Conservation (phyloP, 2,329 filamentous ascomycete species). For the Bipolaris zeicola region DNA sequence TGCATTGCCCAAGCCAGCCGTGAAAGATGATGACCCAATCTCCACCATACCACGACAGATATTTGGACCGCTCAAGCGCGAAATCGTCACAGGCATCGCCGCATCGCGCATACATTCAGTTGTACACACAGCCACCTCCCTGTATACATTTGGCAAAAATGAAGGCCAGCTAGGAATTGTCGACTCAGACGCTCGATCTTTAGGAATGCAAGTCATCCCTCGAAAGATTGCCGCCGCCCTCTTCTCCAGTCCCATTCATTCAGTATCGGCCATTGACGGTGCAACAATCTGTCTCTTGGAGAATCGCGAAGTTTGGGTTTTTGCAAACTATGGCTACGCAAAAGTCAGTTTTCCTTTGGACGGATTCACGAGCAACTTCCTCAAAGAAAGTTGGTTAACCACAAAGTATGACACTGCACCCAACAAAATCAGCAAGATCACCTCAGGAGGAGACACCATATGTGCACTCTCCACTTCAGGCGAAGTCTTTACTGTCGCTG, state of each 20-base stretch:
- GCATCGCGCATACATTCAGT: slow-evolving; percentile 93
- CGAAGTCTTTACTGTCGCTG: slow-evolving; percentile 83
- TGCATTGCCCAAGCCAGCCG: slow-evolving; percentile 67
- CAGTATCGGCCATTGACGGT: slow-evolving; percentile 86
- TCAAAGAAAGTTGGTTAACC: slow-evolving; percentile 68
- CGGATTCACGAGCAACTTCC: slow-evolving; percentile 70
- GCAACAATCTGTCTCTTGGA: slow-evolving; percentile 86
- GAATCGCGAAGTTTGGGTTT: slow-evolving; percentile 88
- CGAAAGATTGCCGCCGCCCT: slow-evolving; percentile 87
- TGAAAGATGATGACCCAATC: slow-evolving; percentile 81
- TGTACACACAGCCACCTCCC: slow-evolving; percentile 76
- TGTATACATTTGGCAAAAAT: slow-evolving; percentile 96
- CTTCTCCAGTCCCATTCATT: slow-evolving; percentile 72
- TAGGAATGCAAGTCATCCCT: slow-evolving; percentile 81
- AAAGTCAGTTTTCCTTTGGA: slow-evolving; percentile 83
- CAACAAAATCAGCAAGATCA: slow-evolving; percentile 75
- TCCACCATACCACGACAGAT: slow-evolving; percentile 84
- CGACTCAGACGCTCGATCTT: slow-evolving; percentile 90
- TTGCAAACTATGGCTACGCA: slow-evolving; percentile 96
- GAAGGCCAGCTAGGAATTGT: slow-evolving; percentile 91
- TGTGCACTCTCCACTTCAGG: slow-evolving; percentile 83
- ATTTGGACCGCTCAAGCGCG: slow-evolving; percentile 88
- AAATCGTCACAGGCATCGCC: slow-evolving; percentile 78
- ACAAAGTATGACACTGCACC: slow-evolving; percentile 68
- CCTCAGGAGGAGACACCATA: slow-evolving; percentile 87